These are phyloP conservation scores for Chlorella sorokiniana DNA, from an alignment of 139 green algal species.

Conservation along the genomic window DNA sequence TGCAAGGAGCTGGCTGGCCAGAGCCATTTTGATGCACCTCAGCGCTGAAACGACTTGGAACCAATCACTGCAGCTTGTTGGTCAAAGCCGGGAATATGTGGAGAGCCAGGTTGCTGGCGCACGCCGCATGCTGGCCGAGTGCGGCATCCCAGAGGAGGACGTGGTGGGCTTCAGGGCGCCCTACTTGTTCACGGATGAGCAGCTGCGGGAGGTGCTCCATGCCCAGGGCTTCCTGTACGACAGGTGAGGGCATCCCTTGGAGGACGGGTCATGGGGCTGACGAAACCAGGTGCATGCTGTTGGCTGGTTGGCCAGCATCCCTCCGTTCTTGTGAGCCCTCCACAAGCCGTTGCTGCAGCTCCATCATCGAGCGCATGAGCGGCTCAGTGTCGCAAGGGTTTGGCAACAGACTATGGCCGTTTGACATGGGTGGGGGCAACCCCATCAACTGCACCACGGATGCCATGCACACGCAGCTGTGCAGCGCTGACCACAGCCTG, in stretches of 20 bases:
- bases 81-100: not conserved
- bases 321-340: not conserved
- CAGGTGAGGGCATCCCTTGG: not conserved
- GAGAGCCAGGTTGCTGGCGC: conserved; percentile 17
- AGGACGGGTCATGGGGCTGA: not conserved
- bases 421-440: conserved; percentile 40
- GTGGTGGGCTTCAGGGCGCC: conserved; percentile 31
- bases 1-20: not conserved
- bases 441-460: conserved; percentile 11
- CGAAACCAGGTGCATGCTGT: not conserved
- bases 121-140: conserved; percentile 22
- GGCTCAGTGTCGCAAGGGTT: not conserved
- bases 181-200: not conserved
- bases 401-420: conserved; percentile 35
- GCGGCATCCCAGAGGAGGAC: conserved; percentile 27
- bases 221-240: conserved; percentile 23
- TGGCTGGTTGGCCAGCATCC: not conserved
- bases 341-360: not conserved
- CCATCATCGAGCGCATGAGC: conserved; percentile 15
- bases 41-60: no score
- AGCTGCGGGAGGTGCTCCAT: not conserved
- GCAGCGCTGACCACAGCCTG: not conserved
- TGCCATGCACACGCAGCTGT: not conserved
- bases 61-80: no score
- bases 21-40: not conserved